Percentiles rank a stretch among this genome's conserved stretches.
Conservation (phyloP, 2,329 filamentous ascomycete genomes). For the Hyphodiscus sp. region DNA sequence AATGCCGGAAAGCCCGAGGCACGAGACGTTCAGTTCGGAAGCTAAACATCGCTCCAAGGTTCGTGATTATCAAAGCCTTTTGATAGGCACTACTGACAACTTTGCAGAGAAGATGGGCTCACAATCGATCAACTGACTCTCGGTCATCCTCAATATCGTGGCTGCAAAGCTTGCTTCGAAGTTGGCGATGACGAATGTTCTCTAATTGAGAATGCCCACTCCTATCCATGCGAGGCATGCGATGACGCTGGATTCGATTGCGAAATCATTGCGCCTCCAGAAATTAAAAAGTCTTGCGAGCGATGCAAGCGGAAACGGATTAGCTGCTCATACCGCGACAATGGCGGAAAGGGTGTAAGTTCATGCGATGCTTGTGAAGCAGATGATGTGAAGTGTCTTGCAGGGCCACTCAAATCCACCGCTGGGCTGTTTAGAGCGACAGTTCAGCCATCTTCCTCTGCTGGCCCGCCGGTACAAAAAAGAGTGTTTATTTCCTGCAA, state of each 20-base stretch:
- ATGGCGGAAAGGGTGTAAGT: slow-evolving; percentile 15
- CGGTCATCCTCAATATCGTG: slow-evolving; percentile 20
- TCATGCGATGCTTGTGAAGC: slow-evolving; percentile 19
- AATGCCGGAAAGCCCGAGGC: background rate
- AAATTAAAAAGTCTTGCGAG: slow-evolving; percentile 18
- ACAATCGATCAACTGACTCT: slow-evolving; percentile 14
- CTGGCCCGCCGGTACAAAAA: background rate
- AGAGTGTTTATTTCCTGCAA: slow-evolving; percentile 15
- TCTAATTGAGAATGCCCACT: slow-evolving; percentile 16
- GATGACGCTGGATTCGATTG: slow-evolving; percentile 18
- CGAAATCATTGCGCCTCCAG: slow-evolving; percentile 18
- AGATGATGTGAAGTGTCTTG: slow-evolving; percentile 13
- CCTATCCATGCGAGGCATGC: slow-evolving; percentile 24
- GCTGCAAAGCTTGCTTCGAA: slow-evolving; percentile 24
- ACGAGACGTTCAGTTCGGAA: slow-evolving; percentile 1
- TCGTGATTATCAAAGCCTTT: background rate
- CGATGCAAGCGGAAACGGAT: slow-evolving; percentile 17
- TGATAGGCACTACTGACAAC: background rate
- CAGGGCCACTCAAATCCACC: slow-evolving; percentile 8
- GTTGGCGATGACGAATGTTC: slow-evolving; percentile 20
- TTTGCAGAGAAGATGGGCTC: slow-evolving; percentile 17
- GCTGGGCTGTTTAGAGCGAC: background rate
- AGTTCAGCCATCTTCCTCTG: background rate
- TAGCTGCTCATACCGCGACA: slow-evolving; percentile 15
- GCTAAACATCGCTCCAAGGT: background rate